phyloP scores from a whole-genome alignment of 192 early-diverging fungal species.

The Coemansia furcata region DNA sequence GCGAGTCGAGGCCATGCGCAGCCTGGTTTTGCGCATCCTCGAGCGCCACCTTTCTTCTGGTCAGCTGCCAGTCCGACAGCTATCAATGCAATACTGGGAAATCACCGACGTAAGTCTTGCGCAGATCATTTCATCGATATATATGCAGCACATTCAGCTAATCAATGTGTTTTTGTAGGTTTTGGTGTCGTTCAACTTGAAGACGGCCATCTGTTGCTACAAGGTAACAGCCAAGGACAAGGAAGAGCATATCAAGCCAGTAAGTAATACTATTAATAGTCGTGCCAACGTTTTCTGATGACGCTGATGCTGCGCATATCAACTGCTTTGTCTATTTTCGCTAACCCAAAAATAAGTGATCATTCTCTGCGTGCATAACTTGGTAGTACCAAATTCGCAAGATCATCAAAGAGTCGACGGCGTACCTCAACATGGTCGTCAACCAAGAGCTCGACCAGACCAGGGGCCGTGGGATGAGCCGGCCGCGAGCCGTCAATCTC shows the following conservation, averaged over 20 bases:
- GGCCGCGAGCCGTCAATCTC: constrained; percentile 18
- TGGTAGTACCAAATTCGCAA: constrained; percentile 40
- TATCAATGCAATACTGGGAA: constrained; percentile 52
- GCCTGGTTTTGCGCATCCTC: constrained; percentile 45
- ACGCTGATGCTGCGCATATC: background rate
- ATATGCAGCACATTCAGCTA: background rate
- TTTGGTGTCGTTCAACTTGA: constrained; percentile 42
- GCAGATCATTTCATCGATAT: background rate
- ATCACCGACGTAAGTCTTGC: constrained; percentile 36
- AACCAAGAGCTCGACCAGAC: constrained; percentile 39
- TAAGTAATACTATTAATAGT: constrained; percentile 7
- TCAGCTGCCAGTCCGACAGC: constrained; percentile 35
- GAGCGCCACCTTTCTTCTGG: constrained; percentile 32
- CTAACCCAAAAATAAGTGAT: background rate
- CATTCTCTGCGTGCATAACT: background rate
- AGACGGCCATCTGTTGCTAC: constrained; percentile 41
- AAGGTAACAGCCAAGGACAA: constrained; percentile 26
- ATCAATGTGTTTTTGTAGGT: constrained; percentile 18
- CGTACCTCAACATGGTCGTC: constrained; percentile 38
- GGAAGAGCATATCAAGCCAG: constrained; percentile 8
- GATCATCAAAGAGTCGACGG: constrained; percentile 40
- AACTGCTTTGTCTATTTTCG: background rate
- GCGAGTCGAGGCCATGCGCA: constrained; percentile 26
- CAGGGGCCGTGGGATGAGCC: constrained; percentile 22
- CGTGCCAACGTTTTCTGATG: constrained; percentile 1